These are phyloP conservation scores for Carnegiea gigantea DNA, from an alignment of 179 eudicot genomes.

Conservation along the genomic window DNA sequence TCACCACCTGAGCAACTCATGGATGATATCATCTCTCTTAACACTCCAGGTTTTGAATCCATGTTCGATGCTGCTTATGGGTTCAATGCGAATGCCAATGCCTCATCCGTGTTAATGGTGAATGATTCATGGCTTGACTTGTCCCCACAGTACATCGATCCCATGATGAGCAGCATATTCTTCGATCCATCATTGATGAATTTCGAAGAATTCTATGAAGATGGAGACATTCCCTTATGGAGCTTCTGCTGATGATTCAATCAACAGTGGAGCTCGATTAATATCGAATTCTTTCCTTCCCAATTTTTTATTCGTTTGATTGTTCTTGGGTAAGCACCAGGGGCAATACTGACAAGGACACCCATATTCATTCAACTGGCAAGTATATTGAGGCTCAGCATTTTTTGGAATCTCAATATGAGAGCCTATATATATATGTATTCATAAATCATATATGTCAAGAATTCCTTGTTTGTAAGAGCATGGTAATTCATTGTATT, in stretches of 20 bases:
- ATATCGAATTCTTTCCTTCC: neutral
- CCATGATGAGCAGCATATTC: conserved; percentile 44
- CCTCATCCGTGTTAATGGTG: conserved; percentile 21
- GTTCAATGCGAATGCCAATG: conserved; percentile 16
- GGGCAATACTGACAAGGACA: conserved; percentile 55
- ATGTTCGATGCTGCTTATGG: conserved; percentile 8
- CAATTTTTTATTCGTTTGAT: conserved; percentile 26
- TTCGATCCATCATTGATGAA: conserved; percentile 41
- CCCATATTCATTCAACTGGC: conserved; percentile 16
- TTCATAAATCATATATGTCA: neutral
- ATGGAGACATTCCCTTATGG: conserved; percentile 69
- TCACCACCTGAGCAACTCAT: conserved; percentile 33
- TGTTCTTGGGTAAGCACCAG: conserved; percentile 30
- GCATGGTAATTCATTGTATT: conserved; percentile 23
- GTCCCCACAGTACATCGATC: conserved; percentile 52
- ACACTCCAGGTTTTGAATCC: neutral
- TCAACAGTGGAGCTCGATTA: neutral
- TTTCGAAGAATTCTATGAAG: conserved; percentile 49
- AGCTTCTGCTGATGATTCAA: conserved; percentile 47
- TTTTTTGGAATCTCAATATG: conserved; percentile 39
- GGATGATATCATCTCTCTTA: conserved; percentile 30
- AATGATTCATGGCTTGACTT: conserved; percentile 51
- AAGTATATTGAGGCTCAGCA: conserved; percentile 24
- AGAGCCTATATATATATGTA: conserved; percentile 21
- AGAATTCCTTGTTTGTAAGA: conserved; percentile 19